A percentile compares a stretch with the other conserved stretches of the same genome.
Conservation (phyloP, 1,139 yeast species). For the Candida tunisiensis region DNA sequence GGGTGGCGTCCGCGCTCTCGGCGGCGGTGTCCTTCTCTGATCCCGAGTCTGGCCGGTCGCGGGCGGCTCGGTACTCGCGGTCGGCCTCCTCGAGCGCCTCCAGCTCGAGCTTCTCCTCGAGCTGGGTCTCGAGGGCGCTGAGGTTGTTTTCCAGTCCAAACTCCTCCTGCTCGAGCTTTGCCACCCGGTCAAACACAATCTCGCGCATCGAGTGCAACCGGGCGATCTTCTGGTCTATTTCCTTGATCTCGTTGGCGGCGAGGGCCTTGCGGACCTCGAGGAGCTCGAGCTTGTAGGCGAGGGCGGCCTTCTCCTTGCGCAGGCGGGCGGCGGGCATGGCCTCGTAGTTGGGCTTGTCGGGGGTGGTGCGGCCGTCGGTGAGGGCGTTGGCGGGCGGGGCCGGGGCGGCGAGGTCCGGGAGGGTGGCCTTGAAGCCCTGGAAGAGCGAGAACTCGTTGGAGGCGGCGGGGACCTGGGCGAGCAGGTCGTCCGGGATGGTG, state of each 20-base stretch:
- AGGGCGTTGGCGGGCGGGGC: slow-evolving; percentile 1
- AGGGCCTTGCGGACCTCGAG: slow-evolving; percentile 46
- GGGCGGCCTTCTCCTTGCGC: slow-evolving; percentile 20
- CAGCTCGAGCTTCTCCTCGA: not conserved
- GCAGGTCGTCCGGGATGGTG: slow-evolving; percentile 37
- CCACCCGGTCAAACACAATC: slow-evolving; percentile 38
- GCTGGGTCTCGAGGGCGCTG: too few species aligned
- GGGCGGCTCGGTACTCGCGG: too few species aligned
- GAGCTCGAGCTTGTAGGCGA: slow-evolving; percentile 32
- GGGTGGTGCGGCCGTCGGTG: slow-evolving; percentile 13
- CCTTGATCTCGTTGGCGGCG: slow-evolving; percentile 44
- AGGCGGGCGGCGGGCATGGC: slow-evolving; percentile 11
- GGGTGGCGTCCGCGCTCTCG: not conserved
- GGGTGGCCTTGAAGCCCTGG: slow-evolving; percentile 49
- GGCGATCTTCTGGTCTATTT: slow-evolving; percentile 38
- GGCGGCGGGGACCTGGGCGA: slow-evolving; percentile 25
- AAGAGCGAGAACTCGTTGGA: slow-evolving; percentile 30
- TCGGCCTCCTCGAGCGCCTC: not conserved
- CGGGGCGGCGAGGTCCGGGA: slow-evolving; percentile 29
- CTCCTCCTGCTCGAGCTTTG: slow-evolving; percentile 42
- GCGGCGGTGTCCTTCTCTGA: not conserved
- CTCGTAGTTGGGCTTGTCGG: slow-evolving; percentile 15
- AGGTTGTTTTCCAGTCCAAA: slow-evolving; percentile 32
- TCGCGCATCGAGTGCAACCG: slow-evolving; percentile 32
- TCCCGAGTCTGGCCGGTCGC: too few species aligned